These are phyloP conservation scores for Acrodontium crateriforme DNA, from an alignment of 2,329 filamentous ascomycete genomes.

Conservation along the genomic window DNA sequence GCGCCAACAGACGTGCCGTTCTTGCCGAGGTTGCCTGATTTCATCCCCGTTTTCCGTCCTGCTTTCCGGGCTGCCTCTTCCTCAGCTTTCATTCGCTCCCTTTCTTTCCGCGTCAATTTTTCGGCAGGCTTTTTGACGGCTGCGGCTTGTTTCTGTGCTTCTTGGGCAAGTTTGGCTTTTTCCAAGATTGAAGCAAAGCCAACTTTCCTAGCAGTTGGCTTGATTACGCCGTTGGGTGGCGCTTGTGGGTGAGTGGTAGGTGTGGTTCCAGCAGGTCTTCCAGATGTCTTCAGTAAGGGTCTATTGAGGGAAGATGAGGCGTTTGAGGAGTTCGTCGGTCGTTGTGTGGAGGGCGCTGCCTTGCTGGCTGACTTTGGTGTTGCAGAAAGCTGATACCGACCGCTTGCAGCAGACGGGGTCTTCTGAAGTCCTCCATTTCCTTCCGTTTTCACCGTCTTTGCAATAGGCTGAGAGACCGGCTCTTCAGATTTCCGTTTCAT, in stretches of 20 bases:
- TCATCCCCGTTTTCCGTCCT: slow-evolving; percentile 27
- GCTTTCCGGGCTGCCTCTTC: slow-evolving; percentile 31
- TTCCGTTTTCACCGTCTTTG: slow-evolving; percentile 20
- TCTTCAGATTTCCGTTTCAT: slow-evolving; percentile 25
- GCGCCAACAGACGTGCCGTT: slow-evolving; percentile 4
- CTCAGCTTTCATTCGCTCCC: slow-evolving; percentile 23
- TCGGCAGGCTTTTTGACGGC: slow-evolving; percentile 61
- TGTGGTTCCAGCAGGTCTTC: slow-evolving; percentile 6
- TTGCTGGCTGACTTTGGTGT: slow-evolving; percentile 5
- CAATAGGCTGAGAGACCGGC: slow-evolving; percentile 19
- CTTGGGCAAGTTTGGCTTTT: slow-evolving; percentile 53
- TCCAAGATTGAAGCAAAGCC: slow-evolving; percentile 63
- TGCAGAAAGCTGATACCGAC: slow-evolving; percentile 8
- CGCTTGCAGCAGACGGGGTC: slow-evolving; percentile 10
- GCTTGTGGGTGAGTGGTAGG: slow-evolving; percentile 10
- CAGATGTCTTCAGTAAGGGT: slow-evolving; percentile 6
- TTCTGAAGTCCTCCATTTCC: slow-evolving; percentile 16
- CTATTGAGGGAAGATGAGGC: slow-evolving; percentile 4
- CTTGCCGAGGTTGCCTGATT: slow-evolving; percentile 10
- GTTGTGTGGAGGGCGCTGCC: slow-evolving; percentile 2
- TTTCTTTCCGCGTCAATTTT: slow-evolving; percentile 46
- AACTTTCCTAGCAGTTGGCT: slow-evolving; percentile 52
- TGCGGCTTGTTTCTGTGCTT: slow-evolving; percentile 40
- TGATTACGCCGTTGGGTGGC: slow-evolving; percentile 16
- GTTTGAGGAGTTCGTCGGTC: slow-evolving; percentile 1